Conservation (phyloP, 2,329 filamentous ascomycete genomes). For the Penicillium frequentans region DNA sequence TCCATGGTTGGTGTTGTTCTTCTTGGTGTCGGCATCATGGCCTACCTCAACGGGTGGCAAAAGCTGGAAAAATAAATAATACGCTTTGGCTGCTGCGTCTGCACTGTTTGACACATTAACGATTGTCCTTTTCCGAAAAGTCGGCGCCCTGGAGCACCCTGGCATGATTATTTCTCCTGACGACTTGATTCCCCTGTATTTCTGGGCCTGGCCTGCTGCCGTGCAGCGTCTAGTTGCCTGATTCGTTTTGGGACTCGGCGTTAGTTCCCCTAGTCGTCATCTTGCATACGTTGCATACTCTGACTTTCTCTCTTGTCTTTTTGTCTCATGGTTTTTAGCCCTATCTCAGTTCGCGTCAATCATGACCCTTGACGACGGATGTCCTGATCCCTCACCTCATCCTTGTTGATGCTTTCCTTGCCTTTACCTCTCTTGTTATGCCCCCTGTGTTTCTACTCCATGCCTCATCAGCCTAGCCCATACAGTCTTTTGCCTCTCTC, state of each 20-base stretch:
- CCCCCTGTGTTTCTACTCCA: slow-evolving; percentile 12
- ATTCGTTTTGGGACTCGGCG: slow-evolving; percentile 18
- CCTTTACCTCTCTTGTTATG: slow-evolving; percentile 10
- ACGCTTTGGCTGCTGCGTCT: slow-evolving; percentile 3
- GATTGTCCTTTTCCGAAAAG: slow-evolving; percentile 14
- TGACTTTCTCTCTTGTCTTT: slow-evolving; percentile 20
- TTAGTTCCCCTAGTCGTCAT: slow-evolving; percentile 13
- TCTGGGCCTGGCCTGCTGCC: slow-evolving; percentile 8
- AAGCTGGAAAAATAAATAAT: slow-evolving; percentile 48
- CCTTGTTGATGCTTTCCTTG: slow-evolving; percentile 6
- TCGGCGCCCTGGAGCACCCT: slow-evolving; percentile 11
- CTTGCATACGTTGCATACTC: slow-evolving; percentile 24
- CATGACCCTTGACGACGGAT: slow-evolving; percentile 24
- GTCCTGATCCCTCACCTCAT: slow-evolving; percentile 12
- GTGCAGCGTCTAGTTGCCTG: slow-evolving; percentile 5
- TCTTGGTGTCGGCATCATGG: slow-evolving; percentile 80
- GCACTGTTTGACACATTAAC: slow-evolving; percentile 8
- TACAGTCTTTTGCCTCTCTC: slow-evolving; percentile 22
- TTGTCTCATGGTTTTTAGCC: slow-evolving; percentile 14
- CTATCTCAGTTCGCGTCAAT: slow-evolving; percentile 20
- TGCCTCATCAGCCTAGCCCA: slow-evolving; percentile 18
- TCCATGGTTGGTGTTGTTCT: slow-evolving; percentile 81
- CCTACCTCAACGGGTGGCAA: slow-evolving; percentile 82
- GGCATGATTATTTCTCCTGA: slow-evolving; percentile 18
- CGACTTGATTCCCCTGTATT: slow-evolving; percentile 15